phyloP scores from a whole-genome alignment of 306 rosid species.

The Ziziphus jujuba region DNA sequence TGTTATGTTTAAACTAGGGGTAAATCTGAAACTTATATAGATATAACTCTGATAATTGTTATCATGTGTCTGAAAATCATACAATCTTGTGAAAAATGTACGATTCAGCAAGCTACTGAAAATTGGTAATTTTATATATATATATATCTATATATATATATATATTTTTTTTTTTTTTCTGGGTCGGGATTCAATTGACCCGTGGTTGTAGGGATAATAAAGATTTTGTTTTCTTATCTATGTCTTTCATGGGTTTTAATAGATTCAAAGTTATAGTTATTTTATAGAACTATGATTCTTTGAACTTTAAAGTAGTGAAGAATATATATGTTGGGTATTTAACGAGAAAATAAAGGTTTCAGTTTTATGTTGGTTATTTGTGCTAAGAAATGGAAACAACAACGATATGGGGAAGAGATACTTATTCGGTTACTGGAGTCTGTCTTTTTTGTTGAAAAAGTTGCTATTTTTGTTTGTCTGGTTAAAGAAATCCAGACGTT shows the following conservation, averaged over 20 bases:
- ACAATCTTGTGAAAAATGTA: too few species aligned
- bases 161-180: too few species aligned
- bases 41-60: too few species aligned
- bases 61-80: too few species aligned
- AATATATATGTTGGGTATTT: neutral
- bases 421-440: neutral
- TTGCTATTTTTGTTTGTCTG: neutral
- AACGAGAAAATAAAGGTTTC: neutral
- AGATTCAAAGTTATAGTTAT: neutral
- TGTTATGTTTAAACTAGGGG: neutral
- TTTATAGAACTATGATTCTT: neutral
- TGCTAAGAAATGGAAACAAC: neutral
- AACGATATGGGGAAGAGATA: neutral
- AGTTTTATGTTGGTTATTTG: neutral
- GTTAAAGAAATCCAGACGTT: neutral
- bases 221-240: neutral
- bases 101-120: too few species aligned
- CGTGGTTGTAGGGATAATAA: neutral
- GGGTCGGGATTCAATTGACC: neutral
- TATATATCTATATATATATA: too few species aligned
- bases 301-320: constrained; percentile 3
- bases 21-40: too few species aligned
- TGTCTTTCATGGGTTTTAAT: too few species aligned
- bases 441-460: neutral
- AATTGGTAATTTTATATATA: too few species aligned